Evolutionary conservation across 257 asterid species (phyloP), one percentile per base, ranked within the genome.

Genomic region (Schizonepeta tenuifolia): DNA sequence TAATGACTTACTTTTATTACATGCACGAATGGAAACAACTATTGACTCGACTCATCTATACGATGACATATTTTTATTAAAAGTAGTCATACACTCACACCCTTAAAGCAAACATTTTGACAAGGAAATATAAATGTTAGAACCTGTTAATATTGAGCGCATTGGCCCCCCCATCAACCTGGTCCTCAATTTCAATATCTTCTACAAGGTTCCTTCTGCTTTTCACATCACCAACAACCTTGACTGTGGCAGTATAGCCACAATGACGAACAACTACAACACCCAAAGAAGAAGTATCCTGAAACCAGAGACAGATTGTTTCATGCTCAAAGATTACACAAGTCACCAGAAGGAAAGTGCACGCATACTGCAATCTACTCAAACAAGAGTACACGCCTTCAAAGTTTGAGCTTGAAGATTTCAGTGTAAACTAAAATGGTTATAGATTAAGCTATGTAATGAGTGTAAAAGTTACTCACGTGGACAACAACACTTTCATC

Each of bases 91-190:
- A n/a, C n/a, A n/a, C n/a, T n/a, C n/a, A 5, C 9, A 69, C 64
- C 24, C 65, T 72, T 44, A 28, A 40, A 14, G 21, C 22, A 28
- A 28, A 65, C 69, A 70, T 51, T 49, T 36, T 31, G 54, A 70
- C 57, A 80, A 79, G 65, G 69, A 58, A 62, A 76, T 65, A 50
- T 31, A 73, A 18, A 63, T 46, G 54, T 22, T 17, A 20, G 67
- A 78, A 95, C 99, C 98, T 92, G 88, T 89, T 95, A 83, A 95
- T 74, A 71, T 90, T 95, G 56, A 95, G 97, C 54, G 97, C 92
- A 78, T 90, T 92, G 26, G 95, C 97, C 62, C 99, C 99, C 63
- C 99, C 99, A 72, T 88, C 95, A 22, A 85, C 85, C 81, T 90
- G 96, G 69, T 95, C 98, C 74, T 83, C 89, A 55, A 90, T 82